Evolutionary conservation across 2,329 filamentous ascomycete genomes (phyloP).

Genomic region (Colletotrichum somersetense): DNA sequence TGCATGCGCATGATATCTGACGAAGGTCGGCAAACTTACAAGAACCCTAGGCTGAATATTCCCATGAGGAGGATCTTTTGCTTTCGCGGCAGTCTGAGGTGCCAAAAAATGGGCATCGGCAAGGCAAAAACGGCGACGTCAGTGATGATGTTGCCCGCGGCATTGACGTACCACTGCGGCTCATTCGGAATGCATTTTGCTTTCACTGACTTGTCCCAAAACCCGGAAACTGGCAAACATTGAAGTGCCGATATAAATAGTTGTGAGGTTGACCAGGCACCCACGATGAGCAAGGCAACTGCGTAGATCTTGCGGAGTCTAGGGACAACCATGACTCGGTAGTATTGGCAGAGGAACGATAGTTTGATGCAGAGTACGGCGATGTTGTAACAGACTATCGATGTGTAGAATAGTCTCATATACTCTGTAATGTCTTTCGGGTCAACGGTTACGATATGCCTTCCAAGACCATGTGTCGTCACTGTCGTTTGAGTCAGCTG

Average conservation of each 20-base stretch:
- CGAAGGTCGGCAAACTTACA: slow-evolving; percentile 43
- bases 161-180: slow-evolving; percentile 46
- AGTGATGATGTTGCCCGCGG: slow-evolving; percentile 47
- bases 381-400: slow-evolving; percentile 50
- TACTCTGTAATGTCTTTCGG: slow-evolving; percentile 27
- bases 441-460: slow-evolving; percentile 29
- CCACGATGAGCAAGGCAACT: slow-evolving; percentile 46
- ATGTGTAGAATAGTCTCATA: slow-evolving; percentile 47
- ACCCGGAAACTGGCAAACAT: slow-evolving; percentile 47
- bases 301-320: slow-evolving; percentile 46
- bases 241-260: slow-evolving; percentile 46
- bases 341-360: slow-evolving; percentile 54
- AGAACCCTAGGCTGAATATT: slow-evolving; percentile 48
- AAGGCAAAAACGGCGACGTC: slow-evolving; percentile 47
- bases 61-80: slow-evolving; percentile 46
- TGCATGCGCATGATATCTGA: background rate
- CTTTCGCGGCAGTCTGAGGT: slow-evolving; percentile 43
- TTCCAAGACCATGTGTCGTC: slow-evolving; percentile 42
- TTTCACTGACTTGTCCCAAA: slow-evolving; percentile 46
- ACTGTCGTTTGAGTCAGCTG: slow-evolving; percentile 14
- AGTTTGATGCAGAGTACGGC: slow-evolving; percentile 50
- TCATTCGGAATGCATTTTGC: slow-evolving; percentile 44
- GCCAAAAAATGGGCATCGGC: slow-evolving; percentile 46
- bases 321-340: slow-evolving; percentile 49
- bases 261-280: slow-evolving; percentile 47